Percentiles rank a stretch among this genome's conserved stretches.
phyloP scores from a whole-genome alignment of 1,284 basidiomycete species.

The Melampsora abietis-canadensis region DNA sequence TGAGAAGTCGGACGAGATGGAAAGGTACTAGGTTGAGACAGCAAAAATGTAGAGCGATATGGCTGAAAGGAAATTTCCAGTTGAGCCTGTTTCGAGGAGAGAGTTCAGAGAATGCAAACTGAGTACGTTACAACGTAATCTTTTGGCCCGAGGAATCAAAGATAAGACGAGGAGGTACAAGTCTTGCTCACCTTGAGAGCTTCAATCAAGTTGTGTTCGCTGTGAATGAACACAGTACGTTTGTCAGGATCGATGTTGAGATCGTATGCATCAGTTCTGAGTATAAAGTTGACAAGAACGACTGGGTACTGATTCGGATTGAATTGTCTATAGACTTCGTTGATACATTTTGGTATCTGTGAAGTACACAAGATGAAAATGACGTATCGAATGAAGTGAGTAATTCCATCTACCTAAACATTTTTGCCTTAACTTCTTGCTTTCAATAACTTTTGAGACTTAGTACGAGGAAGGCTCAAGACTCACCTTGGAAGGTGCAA shows the following conservation, averaged over 20 bases:
- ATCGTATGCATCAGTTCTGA: constrained; percentile 80
- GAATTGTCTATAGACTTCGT: constrained; percentile 82
- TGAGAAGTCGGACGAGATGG: neutral
- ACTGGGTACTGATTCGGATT: constrained; percentile 77
- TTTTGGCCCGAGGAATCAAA: too few relatives aligned
- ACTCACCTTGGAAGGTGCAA: constrained; percentile 68
- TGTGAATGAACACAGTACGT: constrained; percentile 85
- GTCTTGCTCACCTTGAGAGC: constrained; percentile 66
- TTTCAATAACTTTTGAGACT: neutral
- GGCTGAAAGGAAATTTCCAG: neutral
- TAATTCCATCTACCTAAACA: too few relatives aligned
- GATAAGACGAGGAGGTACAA: too few relatives aligned
- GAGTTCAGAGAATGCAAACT: too few relatives aligned
- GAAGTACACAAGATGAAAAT: neutral
- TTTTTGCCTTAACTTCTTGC: too few relatives aligned
- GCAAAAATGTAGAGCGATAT: constrained; percentile 1
- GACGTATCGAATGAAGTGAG: too few relatives aligned
- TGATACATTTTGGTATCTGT: constrained; percentile 77
- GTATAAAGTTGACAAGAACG: constrained; percentile 73
- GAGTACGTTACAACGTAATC: too few relatives aligned
- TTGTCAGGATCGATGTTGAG: constrained; percentile 98
- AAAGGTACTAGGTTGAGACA: neutral
- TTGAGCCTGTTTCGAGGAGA: neutral
- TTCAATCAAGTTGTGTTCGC: constrained; percentile 75
- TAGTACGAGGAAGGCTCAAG: constrained; percentile 18